Percentiles rank a stretch among this genome's conserved stretches.
phyloP scores from a whole-genome alignment of 768 basidiomycete species.

The Naganishia friedmannii region DNA sequence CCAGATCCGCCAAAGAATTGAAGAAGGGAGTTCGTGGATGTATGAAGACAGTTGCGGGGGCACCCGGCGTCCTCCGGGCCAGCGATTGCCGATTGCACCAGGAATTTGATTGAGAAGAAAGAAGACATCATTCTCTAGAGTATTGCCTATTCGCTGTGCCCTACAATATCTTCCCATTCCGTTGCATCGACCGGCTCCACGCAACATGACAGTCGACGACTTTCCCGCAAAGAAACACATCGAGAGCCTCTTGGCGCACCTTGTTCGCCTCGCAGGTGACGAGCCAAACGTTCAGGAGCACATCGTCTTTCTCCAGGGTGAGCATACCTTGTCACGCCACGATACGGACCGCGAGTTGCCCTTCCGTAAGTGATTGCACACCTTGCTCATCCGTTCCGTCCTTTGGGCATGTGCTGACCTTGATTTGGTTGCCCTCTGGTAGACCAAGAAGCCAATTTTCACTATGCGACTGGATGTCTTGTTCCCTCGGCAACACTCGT shows the following conservation, averaged over 20 bases:
- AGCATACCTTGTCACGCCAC: slow-evolving; percentile 63
- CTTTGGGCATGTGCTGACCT: background rate
- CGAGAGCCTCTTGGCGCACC: background rate
- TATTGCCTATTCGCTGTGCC: too few species aligned
- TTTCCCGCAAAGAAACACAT: slow-evolving; percentile 22
- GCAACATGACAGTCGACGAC: slow-evolving; percentile 11
- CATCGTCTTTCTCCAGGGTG: slow-evolving; percentile 67
- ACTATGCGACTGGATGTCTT: slow-evolving; percentile 76
- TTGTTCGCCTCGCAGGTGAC: slow-evolving; percentile 13
- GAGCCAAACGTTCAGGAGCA: slow-evolving; percentile 59
- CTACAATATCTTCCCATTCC: background rate
- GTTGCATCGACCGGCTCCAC: background rate
- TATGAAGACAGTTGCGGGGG: background rate
- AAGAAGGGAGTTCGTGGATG: too few species aligned
- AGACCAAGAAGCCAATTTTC: slow-evolving; percentile 77
- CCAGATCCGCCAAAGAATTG: too few species aligned
- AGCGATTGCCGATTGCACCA: too few species aligned
- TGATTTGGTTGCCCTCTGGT: background rate
- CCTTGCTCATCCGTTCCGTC: too few species aligned
- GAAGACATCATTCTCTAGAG: too few species aligned
- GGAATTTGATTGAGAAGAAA: background rate
- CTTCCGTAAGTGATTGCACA: slow-evolving; percentile 57
- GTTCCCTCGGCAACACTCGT: slow-evolving; percentile 70
- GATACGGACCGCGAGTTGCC: slow-evolving; percentile 80
- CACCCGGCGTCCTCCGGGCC: background rate